Evolutionary conservation across 2,329 filamentous ascomycete genomes (phyloP).

Genomic region (Metarhizium guizhouense): DNA sequence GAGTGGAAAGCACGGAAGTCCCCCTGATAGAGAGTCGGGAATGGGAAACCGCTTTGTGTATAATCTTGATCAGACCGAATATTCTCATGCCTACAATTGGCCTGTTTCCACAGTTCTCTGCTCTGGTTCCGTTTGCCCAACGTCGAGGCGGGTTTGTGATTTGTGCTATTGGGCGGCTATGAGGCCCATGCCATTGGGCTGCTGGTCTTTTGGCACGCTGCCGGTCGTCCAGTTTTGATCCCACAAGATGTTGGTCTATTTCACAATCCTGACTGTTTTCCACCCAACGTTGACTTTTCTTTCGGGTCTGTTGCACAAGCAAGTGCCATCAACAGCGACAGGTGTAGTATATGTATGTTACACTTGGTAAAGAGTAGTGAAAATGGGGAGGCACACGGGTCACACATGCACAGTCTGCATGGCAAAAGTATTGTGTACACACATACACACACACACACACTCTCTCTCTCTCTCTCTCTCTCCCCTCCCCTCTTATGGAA

Average conservation of each 20-base stretch:
- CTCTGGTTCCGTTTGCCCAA: neutral
- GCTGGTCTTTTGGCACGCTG: neutral
- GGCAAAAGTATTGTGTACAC: too few relatives aligned
- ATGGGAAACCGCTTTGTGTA: constrained; percentile 6
- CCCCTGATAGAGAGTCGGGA: neutral
- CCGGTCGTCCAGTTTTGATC: too few relatives aligned
- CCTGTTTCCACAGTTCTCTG: neutral
- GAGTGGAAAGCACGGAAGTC: neutral
- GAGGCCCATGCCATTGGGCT: neutral
- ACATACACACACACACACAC: too few relatives aligned
- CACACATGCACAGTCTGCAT: too few relatives aligned
- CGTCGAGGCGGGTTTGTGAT: neutral
- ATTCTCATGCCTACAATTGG: neutral
- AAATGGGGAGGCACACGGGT: too few relatives aligned
- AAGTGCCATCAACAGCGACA: neutral
- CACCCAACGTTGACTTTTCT: neutral
- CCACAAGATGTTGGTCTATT: neutral
- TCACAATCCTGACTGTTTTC: neutral
- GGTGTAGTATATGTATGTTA: neutral
- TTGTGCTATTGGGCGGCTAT: neutral
- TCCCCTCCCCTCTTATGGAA: too few relatives aligned
- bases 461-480: too few relatives aligned
- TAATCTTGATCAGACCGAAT: constrained; percentile 3
- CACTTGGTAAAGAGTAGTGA: neutral
- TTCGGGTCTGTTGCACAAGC: neutral